A percentile compares a stretch with the other conserved stretches of the same genome.
Conservation (phyloP, 2,329 filamentous ascomycete genomes). For the Paramyrothecium roridum region DNA sequence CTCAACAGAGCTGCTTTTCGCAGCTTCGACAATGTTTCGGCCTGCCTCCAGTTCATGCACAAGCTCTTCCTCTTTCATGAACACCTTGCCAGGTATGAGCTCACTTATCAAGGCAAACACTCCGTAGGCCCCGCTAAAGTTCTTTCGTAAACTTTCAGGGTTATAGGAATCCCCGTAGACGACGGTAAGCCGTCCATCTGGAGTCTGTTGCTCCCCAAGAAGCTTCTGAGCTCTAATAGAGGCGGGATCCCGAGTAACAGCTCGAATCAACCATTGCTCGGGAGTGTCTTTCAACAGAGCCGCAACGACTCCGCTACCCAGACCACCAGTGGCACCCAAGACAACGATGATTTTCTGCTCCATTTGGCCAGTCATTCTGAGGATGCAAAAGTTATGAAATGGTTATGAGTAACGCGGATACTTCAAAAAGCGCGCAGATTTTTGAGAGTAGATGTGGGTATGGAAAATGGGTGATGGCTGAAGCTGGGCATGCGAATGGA, state of each 20-base stretch:
- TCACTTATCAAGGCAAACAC: conserved; percentile 10
- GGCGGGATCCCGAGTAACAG: not conserved
- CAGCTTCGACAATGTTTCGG: conserved; percentile 9
- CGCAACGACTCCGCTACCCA: not conserved
- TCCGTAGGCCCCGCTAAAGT: conserved; percentile 6
- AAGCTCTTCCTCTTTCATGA: conserved; percentile 8
- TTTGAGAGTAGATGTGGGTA: not conserved
- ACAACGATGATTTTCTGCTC: not conserved
- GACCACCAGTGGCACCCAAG: conserved; percentile 1
- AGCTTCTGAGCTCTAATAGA: not conserved
- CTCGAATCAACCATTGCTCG: not conserved
- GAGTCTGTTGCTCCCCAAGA: not conserved
- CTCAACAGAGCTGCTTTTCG: conserved; percentile 4
- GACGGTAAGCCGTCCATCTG: conserved; percentile 1
- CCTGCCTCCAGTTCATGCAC: conserved; percentile 10
- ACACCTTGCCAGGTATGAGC: conserved; percentile 2
- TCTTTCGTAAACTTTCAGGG: conserved; percentile 1
- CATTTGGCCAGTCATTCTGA: not conserved
- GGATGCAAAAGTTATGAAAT: not conserved
- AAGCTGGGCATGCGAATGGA: not conserved
- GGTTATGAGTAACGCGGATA: not conserved
- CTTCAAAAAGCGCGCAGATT: no score
- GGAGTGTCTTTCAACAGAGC: not conserved
- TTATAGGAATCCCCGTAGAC: conserved; percentile 6
- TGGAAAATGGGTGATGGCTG: not conserved